A percentile compares a stretch with the other conserved stretches of the same genome.
phyloP scores from a whole-genome alignment of 2,329 filamentous ascomycete species.

The Ophiostoma piceae region DNA sequence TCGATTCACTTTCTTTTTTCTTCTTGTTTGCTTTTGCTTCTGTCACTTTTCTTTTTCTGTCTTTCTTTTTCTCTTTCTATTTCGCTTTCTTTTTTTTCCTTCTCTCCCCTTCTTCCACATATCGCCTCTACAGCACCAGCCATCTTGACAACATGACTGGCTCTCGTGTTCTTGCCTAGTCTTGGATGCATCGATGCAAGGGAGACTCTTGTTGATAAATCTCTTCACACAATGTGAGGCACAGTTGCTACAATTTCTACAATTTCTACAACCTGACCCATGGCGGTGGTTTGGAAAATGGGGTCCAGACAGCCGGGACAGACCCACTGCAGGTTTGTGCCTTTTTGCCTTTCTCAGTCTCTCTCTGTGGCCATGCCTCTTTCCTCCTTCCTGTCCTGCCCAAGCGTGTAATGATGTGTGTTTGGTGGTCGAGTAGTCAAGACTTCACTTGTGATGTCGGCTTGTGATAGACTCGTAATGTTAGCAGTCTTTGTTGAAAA shows the following conservation, averaged over 20 bases:
- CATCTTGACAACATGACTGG: background rate
- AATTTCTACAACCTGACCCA: conserved; percentile 10
- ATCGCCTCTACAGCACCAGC: background rate
- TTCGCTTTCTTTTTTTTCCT: background rate
- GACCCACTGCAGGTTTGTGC: background rate
- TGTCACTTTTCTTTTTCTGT: background rate
- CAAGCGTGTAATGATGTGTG: background rate
- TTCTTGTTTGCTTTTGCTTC: background rate
- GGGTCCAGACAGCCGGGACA: conserved; percentile 23
- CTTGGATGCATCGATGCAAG: conserved; percentile 11
- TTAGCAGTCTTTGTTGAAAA: background rate
- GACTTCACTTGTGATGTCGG: background rate
- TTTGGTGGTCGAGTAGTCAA: background rate
- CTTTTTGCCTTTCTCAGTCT: background rate
- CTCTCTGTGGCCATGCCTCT: background rate
- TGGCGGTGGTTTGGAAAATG: conserved; percentile 21
- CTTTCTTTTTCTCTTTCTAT: background rate
- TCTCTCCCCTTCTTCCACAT: background rate
- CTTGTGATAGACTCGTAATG: background rate
- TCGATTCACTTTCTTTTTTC: background rate
- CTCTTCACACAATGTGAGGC: background rate
- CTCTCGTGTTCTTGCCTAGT: background rate
- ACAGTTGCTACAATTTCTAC: background rate
- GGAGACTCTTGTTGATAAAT: background rate
- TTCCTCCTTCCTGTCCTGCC: background rate